Evolutionary conservation across 2,329 filamentous ascomycete species (phyloP).

Genomic region (Sclerotinia borealis): DNA sequence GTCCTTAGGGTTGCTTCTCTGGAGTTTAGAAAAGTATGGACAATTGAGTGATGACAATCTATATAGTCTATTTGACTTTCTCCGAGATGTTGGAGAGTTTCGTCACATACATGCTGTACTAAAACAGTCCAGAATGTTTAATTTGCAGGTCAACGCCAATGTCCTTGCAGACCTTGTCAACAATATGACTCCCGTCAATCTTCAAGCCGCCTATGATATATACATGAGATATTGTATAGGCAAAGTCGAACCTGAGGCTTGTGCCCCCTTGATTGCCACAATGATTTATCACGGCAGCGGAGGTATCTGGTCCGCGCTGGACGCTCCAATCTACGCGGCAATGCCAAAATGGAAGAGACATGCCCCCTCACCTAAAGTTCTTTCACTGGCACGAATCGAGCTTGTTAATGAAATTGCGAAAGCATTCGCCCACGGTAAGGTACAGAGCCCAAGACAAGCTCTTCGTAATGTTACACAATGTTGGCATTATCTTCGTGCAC

Average conservation of each 20-base stretch:
- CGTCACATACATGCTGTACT: background rate
- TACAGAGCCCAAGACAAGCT: slow-evolving; percentile 16
- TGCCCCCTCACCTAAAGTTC: background rate
- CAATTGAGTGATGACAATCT: slow-evolving; percentile 14
- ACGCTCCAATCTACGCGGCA: slow-evolving; percentile 14
- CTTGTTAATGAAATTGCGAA: slow-evolving; percentile 26
- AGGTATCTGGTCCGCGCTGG: slow-evolving; percentile 23
- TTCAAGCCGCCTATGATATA: background rate
- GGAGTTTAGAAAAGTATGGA: slow-evolving; percentile 1
- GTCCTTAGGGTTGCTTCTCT: background rate
- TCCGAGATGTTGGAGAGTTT: background rate
- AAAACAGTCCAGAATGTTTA: background rate
- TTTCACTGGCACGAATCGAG: slow-evolving; percentile 17
- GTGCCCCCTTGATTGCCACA: slow-evolving; percentile 19
- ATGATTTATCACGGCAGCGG: slow-evolving; percentile 17
- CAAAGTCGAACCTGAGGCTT: slow-evolving; percentile 9
- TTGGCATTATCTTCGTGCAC: slow-evolving; percentile 22
- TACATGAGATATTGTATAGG: slow-evolving; percentile 12
- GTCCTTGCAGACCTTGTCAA: background rate
- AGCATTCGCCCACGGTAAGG: slow-evolving; percentile 22
- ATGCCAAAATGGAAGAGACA: background rate
- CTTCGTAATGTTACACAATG: slow-evolving; percentile 29
- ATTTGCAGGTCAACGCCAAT: background rate
- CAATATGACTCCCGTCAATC: background rate
- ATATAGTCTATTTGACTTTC: slow-evolving; percentile 10